These are phyloP conservation scores for Saccharomyces hybrid DNA, from an alignment of 1,139 yeast species.

Conservation along the genomic window DNA sequence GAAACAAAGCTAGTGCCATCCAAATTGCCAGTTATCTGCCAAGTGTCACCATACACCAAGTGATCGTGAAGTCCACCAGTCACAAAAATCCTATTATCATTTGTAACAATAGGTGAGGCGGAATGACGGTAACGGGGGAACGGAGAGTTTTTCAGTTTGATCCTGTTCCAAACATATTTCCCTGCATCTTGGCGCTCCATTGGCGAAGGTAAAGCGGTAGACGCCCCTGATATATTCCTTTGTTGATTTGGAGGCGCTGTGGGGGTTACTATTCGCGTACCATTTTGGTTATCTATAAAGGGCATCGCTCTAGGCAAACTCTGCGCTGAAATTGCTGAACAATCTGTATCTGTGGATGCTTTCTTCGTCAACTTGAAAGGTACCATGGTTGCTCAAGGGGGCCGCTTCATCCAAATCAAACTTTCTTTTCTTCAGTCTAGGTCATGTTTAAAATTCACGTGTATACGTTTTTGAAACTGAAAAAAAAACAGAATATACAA, in stretches of 20 bases:
- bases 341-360: constrained; percentile 19
- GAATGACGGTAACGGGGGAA: constrained; percentile 92
- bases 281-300: constrained; percentile 4
- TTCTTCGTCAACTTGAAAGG: constrained; percentile 30
- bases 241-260: constrained; percentile 25
- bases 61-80: constrained; percentile 94
- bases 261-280: constrained; percentile 16
- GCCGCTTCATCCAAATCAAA: not conserved
- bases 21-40: constrained; percentile 56
- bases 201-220: constrained; percentile 15
- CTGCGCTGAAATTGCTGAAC: constrained; percentile 4
- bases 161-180: constrained; percentile 1
- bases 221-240: constrained; percentile 27
- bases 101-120: constrained; percentile 65
- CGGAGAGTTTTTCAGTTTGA: constrained; percentile 57
- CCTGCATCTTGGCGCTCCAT: not conserved
- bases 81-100: constrained; percentile 70
- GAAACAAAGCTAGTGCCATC: constrained; percentile 42
- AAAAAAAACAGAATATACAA: not conserved
- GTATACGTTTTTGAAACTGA: not conserved
- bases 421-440: not conserved
- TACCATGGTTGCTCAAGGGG: constrained; percentile 19
- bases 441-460: not conserved
- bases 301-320: constrained; percentile 4
- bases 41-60: constrained; percentile 85